phyloP scores from a whole-genome alignment of 2,329 filamentous ascomycete species.

The Hypoxylon sp. region DNA sequence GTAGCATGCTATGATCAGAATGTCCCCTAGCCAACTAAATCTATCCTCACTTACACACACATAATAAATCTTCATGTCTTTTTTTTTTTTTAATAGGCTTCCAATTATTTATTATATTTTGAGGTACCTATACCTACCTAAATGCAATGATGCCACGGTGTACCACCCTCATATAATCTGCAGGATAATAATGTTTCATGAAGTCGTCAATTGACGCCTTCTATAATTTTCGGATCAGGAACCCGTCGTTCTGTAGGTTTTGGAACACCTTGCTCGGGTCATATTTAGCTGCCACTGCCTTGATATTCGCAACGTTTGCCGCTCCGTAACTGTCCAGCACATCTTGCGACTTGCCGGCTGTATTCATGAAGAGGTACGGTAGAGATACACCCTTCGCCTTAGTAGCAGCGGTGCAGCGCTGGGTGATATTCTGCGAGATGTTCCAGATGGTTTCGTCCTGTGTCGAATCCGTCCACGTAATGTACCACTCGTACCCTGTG shows the following conservation, averaged over 20 bases:
- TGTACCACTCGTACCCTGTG: constrained; percentile 42
- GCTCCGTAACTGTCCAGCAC: constrained; percentile 38
- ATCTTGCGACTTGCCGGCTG: constrained; percentile 33
- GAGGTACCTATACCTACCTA: neutral
- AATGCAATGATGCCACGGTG: neutral
- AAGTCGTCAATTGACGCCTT: neutral
- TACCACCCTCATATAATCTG: constrained; percentile 8
- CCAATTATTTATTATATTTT: constrained; percentile 18
- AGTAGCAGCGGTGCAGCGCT: constrained; percentile 30
- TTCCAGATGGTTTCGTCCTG: constrained; percentile 34
- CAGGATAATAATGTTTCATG: constrained; percentile 5
- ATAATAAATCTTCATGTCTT: neutral
- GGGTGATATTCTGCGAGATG: constrained; percentile 31
- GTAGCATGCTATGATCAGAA: too few relatives aligned
- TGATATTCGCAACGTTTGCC: constrained; percentile 35
- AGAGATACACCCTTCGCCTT: constrained; percentile 26
- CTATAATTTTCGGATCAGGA: constrained; percentile 37
- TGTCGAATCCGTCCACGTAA: constrained; percentile 36
- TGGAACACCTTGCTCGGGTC: constrained; percentile 40
- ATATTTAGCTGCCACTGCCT: constrained; percentile 38
- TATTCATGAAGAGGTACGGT: constrained; percentile 42
- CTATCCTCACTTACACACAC: neutral
- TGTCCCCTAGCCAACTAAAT: neutral
- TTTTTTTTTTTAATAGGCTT: neutral
- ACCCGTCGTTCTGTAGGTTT: constrained; percentile 38